phyloP scores from a whole-genome alignment of 176 grass and related monocot species.

The Alloteropsis semialata region DNA sequence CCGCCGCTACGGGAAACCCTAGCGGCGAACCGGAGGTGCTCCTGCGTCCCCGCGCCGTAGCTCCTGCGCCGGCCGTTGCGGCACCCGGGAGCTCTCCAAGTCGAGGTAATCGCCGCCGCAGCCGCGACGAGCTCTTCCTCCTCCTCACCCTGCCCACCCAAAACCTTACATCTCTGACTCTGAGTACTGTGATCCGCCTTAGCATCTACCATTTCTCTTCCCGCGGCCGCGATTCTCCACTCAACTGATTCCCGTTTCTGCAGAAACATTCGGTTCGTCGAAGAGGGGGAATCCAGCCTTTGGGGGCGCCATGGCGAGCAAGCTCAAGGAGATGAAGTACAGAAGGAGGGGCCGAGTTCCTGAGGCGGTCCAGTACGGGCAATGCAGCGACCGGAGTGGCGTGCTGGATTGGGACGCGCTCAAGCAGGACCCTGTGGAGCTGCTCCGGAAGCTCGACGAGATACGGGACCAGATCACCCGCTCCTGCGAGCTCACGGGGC shows the following conservation, averaged over 20 bases:
- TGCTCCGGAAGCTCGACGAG: constrained; percentile 82
- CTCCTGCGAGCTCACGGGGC: constrained; percentile 57
- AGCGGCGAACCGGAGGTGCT: not conserved
- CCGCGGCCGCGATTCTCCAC: not conserved
- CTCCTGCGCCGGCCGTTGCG: not conserved
- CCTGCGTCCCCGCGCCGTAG: not conserved
- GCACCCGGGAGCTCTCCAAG: not conserved
- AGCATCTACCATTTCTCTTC: not conserved
- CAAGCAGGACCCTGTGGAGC: constrained; percentile 64
- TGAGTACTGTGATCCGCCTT: not conserved
- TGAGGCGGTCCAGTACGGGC: not conserved
- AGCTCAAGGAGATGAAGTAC: constrained; percentile 62
- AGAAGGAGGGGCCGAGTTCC: constrained; percentile 1
- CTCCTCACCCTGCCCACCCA: not conserved
- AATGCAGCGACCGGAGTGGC: constrained; percentile 31
- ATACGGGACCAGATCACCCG: constrained; percentile 74
- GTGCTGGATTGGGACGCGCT: constrained; percentile 40
- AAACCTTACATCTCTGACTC: not conserved
- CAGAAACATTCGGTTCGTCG: constrained; percentile 3
- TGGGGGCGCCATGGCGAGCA: constrained; percentile 37
- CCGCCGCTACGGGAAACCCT: not conserved
- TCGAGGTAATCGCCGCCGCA: constrained; percentile 26
- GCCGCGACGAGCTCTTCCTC: not conserved
- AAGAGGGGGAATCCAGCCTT: not conserved
- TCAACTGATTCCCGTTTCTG: not conserved